Conservation (phyloP, 1,284 basidiomycete genomes). For the Erythrobasidium hasegawianum region DNA sequence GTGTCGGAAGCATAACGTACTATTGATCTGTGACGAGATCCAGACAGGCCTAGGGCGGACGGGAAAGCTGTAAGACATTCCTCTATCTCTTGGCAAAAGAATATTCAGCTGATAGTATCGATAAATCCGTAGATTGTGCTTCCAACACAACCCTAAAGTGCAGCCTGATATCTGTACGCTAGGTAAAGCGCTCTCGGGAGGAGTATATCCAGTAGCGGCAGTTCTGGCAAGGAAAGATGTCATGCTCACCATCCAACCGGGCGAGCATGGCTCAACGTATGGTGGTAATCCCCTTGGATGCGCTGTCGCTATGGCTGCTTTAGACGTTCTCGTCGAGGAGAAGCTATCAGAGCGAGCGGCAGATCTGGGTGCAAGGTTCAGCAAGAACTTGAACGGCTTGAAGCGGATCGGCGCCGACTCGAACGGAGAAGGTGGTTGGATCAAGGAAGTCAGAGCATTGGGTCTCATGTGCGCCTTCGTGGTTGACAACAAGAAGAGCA, state of each 20-base stretch:
- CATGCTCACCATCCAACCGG: slow-evolving; percentile 94
- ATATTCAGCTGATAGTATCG: background rate
- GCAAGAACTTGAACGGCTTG: slow-evolving; percentile 58
- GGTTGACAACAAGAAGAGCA: slow-evolving; percentile 71
- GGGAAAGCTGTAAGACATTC: slow-evolving; percentile 61
- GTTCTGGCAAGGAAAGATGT: slow-evolving; percentile 84
- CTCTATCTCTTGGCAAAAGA: too few relatives aligned
- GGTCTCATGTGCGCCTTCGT: slow-evolving; percentile 84
- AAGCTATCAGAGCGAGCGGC: slow-evolving; percentile 73
- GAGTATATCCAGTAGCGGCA: slow-evolving; percentile 94
- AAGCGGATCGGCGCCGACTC: slow-evolving; percentile 31
- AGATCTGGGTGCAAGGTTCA: slow-evolving; percentile 75
- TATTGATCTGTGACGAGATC: slow-evolving; percentile 96
- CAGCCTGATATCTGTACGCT: slow-evolving; percentile 89
- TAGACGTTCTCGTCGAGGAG: slow-evolving; percentile 84
- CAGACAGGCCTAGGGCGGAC: slow-evolving; percentile 86
- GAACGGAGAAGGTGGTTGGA: slow-evolving; percentile 41
- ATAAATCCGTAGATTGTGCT: slow-evolving; percentile 57
- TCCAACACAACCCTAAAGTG: slow-evolving; percentile 74
- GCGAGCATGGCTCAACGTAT: slow-evolving; percentile 96
- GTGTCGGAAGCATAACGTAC: slow-evolving; percentile 89
- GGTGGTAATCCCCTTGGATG: slow-evolving; percentile 94
- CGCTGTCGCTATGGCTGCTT: slow-evolving; percentile 86
- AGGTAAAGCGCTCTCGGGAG: slow-evolving; percentile 93
- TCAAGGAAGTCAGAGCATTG: slow-evolving; percentile 43